phyloP scores from a whole-genome alignment of 441 rosid genomes.

The Populus hybrid region DNA sequence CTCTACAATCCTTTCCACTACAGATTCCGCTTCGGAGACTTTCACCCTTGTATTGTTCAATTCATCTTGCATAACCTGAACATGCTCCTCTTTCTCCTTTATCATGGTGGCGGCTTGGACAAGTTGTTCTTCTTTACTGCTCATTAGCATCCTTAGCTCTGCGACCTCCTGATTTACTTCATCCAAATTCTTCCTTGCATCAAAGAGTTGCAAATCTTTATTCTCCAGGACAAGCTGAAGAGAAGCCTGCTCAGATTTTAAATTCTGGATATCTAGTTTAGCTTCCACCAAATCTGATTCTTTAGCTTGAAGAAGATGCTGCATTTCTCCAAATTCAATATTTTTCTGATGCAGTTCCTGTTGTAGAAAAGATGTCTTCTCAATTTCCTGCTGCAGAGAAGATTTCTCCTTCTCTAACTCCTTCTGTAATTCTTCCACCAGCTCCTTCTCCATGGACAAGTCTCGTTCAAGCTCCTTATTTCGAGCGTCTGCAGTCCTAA shows the following conservation, averaged over 20 bases:
- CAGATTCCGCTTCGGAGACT: conserved; percentile 63
- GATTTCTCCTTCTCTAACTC: conserved; percentile 52
- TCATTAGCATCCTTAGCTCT: conserved; percentile 58
- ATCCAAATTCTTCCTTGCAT: conserved; percentile 54
- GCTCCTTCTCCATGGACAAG: conserved; percentile 47
- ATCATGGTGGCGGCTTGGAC: conserved; percentile 48
- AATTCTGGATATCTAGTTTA: conserved; percentile 73
- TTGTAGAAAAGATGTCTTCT: conserved; percentile 43
- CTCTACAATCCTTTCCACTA: conserved; percentile 57
- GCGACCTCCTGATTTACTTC: conserved; percentile 54
- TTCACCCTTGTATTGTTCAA: conserved; percentile 47
- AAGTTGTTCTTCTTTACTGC: conserved; percentile 58
- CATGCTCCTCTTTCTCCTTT: conserved; percentile 68
- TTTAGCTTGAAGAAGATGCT: conserved; percentile 47
- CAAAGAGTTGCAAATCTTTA: conserved; percentile 57
- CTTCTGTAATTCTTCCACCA: conserved; percentile 44
- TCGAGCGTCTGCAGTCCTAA: conserved; percentile 62
- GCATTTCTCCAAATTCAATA: conserved; percentile 49
- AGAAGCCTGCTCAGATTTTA: conserved; percentile 67
- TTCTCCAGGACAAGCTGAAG: conserved; percentile 55
- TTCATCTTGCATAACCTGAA: conserved; percentile 49
- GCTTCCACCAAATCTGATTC: conserved; percentile 78
- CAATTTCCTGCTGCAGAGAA: conserved; percentile 49
- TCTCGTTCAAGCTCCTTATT: conserved; percentile 61
- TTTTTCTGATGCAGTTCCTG: conserved; percentile 47